These are phyloP conservation scores for Ceratocystis eucalypticola DNA, from an alignment of 2,329 filamentous ascomycete species.

Conservation along the genomic window DNA sequence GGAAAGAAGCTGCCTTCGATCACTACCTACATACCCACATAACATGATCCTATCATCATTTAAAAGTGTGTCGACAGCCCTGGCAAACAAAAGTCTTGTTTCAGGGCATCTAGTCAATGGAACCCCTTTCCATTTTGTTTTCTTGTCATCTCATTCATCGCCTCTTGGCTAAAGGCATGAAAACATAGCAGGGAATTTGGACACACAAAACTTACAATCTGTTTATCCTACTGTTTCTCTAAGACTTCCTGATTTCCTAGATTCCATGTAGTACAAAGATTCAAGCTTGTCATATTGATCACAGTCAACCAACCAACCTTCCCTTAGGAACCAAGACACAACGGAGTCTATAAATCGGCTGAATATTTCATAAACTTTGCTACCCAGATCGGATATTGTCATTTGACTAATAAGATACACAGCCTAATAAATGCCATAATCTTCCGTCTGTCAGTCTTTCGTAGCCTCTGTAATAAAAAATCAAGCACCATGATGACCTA, in stretches of 20 bases:
- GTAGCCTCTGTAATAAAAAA: conserved; percentile 10
- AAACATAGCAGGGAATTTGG: background rate
- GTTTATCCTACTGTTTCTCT: background rate
- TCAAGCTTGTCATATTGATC: background rate
- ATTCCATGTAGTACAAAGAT: background rate
- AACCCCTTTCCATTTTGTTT: background rate
- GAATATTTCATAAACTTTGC: background rate
- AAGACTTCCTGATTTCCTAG: background rate
- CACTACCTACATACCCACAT: background rate
- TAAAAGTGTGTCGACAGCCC: background rate
- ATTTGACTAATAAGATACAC: conserved; percentile 13
- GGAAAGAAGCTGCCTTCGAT: background rate
- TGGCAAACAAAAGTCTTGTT: background rate
- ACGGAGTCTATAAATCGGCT: background rate
- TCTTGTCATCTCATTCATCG: background rate
- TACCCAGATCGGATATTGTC: conserved; percentile 8
- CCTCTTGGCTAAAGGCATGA: background rate
- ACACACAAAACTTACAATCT: background rate
- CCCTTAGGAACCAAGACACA: background rate
- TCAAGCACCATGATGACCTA: background rate
- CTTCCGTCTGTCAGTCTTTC: conserved; percentile 1
- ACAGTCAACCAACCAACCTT: background rate
- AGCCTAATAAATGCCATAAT: conserved; percentile 13
- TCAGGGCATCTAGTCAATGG: background rate
- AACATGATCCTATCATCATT: background rate